A percentile compares a stretch with the other conserved stretches of the same genome.
Conservation (phyloP, 2,329 filamentous ascomycete genomes). For the Arthrocladium fulminans region DNA sequence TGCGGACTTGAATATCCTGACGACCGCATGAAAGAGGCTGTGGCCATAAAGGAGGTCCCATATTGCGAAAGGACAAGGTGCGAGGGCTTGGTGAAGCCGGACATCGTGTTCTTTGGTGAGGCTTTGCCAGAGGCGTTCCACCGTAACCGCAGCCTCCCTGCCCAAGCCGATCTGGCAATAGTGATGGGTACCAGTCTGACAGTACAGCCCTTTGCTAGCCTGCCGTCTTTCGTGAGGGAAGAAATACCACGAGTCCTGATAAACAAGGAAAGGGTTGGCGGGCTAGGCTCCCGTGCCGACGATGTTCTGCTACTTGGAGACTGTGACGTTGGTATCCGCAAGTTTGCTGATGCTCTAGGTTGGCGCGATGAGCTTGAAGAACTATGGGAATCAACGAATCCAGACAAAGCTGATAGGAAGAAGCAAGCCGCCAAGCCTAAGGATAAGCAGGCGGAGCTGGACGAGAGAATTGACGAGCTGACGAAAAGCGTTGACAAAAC, state of each 20-base stretch:
- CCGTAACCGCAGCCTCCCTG: conserved; percentile 45
- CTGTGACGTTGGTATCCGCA: conserved; percentile 72
- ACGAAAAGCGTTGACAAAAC: conserved; percentile 51
- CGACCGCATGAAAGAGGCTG: conserved; percentile 61
- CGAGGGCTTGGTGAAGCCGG: conserved; percentile 75
- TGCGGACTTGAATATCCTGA: conserved; percentile 66
- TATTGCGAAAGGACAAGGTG: conserved; percentile 56
- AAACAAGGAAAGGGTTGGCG: conserved; percentile 76
- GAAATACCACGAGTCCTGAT: conserved; percentile 70
- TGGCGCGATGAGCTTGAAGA: conserved; percentile 77
- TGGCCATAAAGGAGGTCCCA: conserved; percentile 61
- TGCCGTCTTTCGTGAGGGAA: conserved; percentile 57
- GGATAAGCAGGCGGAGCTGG: conserved; percentile 47
- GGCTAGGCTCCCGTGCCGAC: conserved; percentile 65
- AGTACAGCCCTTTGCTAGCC: conserved; percentile 79
- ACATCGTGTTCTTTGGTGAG: conserved; percentile 93
- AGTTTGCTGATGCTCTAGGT: conserved; percentile 68
- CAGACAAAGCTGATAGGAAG: conserved; percentile 48
- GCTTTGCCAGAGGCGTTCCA: conserved; percentile 59
- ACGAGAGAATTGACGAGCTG: conserved; percentile 50
- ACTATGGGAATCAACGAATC: conserved; percentile 61
- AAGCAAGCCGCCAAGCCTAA: conserved; percentile 29
- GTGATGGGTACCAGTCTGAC: conserved; percentile 81
- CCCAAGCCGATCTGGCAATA: conserved; percentile 65
- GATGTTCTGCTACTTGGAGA: conserved; percentile 77